Evolutionary conservation across 2,329 filamentous ascomycete genomes (phyloP), one percentile per base, ranked within the genome.

Genomic region (Aspergillus piperis): DNA sequence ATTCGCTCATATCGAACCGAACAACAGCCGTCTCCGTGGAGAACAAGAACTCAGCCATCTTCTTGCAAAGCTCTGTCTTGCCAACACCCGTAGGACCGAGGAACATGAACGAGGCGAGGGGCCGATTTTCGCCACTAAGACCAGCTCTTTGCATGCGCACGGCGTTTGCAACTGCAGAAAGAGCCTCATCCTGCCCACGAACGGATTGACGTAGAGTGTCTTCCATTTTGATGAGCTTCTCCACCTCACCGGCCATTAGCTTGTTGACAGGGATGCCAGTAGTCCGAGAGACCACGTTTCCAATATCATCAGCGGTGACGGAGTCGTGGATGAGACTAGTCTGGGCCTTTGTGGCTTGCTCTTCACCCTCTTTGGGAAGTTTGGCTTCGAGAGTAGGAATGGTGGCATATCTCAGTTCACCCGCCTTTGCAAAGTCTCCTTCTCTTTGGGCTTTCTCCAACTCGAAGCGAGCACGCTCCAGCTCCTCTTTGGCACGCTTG

Each of bases 11-110:
- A 76, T 98, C 95, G 76, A 98, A 98, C 36, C 95, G 86, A 36
- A 97, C 87, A 25, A 99, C 92, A 2, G 95, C 94, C 27, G 88
- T 87, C 69, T 96, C 91, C 1, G 92, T 96, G 0, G 90, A 95
- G 78, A 98, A 99, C 39, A 99, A 82, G 80, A 97, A 98, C 60
- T 85, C 86, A 1, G 95, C 95, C 68, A 99, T 88, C 74, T 96
- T 94, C 82, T 98, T 98, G 83, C 93, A 96, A 1, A 98, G 86
- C 73, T 98, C 93, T 3, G 95, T 99, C 81, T 98, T 99, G 59
- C 95, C 95, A 17, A 97, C 94, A 72, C 95, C 95, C 0, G 95
- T 98, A 5, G 95, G 95, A 0, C 95, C 95, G 3, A 98, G 84
- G 84, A 98, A 97, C 89, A 98, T 97, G 81, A 98, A 97, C 0